A percentile compares a stretch with the other conserved stretches of the same genome.
These are phyloP conservation scores for Pholiota adiposa DNA, from an alignment of 1,284 basidiomycete species.

Conservation along the genomic window DNA sequence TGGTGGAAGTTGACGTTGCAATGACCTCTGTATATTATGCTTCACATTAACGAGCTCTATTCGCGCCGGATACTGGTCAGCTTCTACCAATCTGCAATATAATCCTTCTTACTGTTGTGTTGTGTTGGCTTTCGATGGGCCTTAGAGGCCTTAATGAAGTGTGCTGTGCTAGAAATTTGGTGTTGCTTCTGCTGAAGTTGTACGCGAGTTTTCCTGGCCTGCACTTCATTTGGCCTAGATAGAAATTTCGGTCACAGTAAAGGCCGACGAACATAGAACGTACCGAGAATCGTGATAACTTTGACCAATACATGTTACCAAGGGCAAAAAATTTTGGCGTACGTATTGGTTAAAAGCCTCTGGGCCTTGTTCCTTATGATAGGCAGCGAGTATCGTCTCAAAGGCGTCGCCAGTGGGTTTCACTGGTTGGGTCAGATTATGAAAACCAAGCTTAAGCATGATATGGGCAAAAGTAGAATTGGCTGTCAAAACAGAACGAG, in stretches of 20 bases:
- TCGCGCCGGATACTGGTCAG: neutral
- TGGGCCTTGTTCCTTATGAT: conserved; percentile 24
- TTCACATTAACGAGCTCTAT: neutral
- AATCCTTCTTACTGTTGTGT: neutral
- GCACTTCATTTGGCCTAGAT: neutral
- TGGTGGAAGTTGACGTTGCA: neutral
- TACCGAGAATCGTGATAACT: conserved; percentile 24
- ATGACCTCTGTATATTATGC: neutral
- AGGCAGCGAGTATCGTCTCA: conserved; percentile 31
- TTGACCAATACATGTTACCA: conserved; percentile 23
- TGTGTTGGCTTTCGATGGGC: neutral
- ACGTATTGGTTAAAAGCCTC: conserved; percentile 26
- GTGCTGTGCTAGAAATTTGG: neutral
- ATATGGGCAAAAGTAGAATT: conserved; percentile 34
- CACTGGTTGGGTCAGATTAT: conserved; percentile 13
- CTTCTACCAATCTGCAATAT: neutral
- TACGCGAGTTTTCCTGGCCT: neutral
- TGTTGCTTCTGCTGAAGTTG: neutral
- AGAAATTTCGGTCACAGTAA: neutral
- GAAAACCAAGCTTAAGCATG: conserved; percentile 28
- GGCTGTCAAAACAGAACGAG: conserved; percentile 26
- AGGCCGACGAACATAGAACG: neutral
- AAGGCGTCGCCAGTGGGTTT: conserved; percentile 33
- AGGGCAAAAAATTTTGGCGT: conserved; percentile 24
- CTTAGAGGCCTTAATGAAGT: neutral